A percentile compares a stretch with the other conserved stretches of the same genome.
Conservation (phyloP, 768 basidiomycete genomes). For the Phlebiopsis gigantea region DNA sequence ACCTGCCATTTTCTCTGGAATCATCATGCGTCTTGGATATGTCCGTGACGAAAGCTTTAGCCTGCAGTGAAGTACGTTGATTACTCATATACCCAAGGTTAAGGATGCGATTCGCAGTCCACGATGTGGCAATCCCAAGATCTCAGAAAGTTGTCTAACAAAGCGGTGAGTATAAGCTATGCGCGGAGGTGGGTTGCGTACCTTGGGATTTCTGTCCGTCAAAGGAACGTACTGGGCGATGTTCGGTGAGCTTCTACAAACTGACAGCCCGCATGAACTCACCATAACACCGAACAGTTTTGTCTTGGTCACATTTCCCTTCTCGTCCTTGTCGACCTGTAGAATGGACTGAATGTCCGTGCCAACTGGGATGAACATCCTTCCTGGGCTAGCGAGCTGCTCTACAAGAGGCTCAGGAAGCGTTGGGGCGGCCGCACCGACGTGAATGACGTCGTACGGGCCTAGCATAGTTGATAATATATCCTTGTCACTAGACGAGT, state of each 20-base stretch:
- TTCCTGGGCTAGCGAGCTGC: slow-evolving; percentile 69
- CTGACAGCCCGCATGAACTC: slow-evolving; percentile 24
- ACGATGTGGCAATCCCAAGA: no score
- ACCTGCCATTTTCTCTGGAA: no score
- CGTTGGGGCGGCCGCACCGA: slow-evolving; percentile 83
- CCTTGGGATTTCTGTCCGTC: slow-evolving; percentile 45
- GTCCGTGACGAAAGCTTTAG: no score
- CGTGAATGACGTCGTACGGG: slow-evolving; percentile 84
- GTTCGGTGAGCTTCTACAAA: not conserved
- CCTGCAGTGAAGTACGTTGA: no score
- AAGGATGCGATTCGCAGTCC: no score
- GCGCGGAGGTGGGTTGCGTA: no score
- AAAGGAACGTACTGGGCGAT: slow-evolving; percentile 58
- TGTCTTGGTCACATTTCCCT: slow-evolving; percentile 60
- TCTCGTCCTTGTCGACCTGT: slow-evolving; percentile 65
- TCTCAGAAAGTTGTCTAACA: no score
- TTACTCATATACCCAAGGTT: no score
- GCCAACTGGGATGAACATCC: slow-evolving; percentile 94
- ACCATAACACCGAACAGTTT: slow-evolving; percentile 82
- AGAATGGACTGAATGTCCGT: slow-evolving; percentile 49
- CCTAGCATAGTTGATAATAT: not conserved
- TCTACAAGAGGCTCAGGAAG: slow-evolving; percentile 69
- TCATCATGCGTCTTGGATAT: no score
- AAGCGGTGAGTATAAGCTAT: no score
- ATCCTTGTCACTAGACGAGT: no score